These are phyloP conservation scores for Boletellus sp. DNA, from an alignment of 768 basidiomycete genomes.

Conservation along the genomic window DNA sequence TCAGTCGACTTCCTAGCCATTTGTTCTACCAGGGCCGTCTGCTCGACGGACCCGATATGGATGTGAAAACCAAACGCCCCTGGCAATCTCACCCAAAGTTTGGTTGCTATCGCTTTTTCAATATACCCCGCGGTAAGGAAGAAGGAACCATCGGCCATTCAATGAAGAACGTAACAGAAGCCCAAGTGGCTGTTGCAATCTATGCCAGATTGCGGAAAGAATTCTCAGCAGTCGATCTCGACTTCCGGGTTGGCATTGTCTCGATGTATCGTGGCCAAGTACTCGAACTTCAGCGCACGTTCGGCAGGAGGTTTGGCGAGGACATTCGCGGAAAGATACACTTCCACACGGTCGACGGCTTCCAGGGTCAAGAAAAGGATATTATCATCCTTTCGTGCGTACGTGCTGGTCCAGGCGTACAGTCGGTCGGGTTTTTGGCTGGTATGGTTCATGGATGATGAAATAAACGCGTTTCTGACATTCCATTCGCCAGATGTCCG, in stretches of 20 bases:
- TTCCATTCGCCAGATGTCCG: slow-evolving; percentile 51
- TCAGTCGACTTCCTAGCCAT: slow-evolving; percentile 83
- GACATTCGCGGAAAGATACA: slow-evolving; percentile 71
- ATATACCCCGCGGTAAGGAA: slow-evolving; percentile 69
- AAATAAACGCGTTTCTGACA: slow-evolving; percentile 1
- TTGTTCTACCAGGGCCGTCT: slow-evolving; percentile 83
- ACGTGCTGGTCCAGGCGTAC: slow-evolving; percentile 82
- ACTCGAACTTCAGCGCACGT: slow-evolving; percentile 63
- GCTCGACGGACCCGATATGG: slow-evolving; percentile 88
- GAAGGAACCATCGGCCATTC: slow-evolving; percentile 54
- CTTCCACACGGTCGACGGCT: slow-evolving; percentile 98
- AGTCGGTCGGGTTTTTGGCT: slow-evolving; percentile 82
- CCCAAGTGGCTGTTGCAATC: slow-evolving; percentile 68
- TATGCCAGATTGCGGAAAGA: slow-evolving; percentile 68
- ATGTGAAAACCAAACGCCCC: slow-evolving; percentile 67
- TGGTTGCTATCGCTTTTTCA: slow-evolving; percentile 87
- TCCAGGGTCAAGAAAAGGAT: slow-evolving; percentile 98
- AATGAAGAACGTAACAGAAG: slow-evolving; percentile 72
- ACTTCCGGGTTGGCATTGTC: slow-evolving; percentile 66
- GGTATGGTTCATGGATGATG: slow-evolving; percentile 39
- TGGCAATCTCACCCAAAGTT: slow-evolving; percentile 84
- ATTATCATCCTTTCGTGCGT: slow-evolving; percentile 98
- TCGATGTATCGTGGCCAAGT: slow-evolving; percentile 96
- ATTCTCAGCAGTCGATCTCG: slow-evolving; percentile 53
- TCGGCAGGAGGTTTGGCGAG: slow-evolving; percentile 66